These are phyloP conservation scores for Orbilia brochopaga DNA, from an alignment of 2,329 filamentous ascomycete genomes.

Conservation along the genomic window DNA sequence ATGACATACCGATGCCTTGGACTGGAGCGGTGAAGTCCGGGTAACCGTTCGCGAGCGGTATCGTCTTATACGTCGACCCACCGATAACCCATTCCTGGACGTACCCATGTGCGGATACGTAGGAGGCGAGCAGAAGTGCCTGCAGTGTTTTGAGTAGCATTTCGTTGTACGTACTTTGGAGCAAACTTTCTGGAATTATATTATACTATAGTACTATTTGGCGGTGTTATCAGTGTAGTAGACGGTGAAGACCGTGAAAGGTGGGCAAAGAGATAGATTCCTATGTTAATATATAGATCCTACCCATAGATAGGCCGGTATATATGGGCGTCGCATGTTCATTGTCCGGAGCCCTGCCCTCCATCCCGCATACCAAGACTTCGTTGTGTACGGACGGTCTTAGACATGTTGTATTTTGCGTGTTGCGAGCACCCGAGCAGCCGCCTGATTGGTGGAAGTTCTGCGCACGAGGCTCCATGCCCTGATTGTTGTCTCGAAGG, in stretches of 20 bases:
- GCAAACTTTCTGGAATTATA: too few relatives aligned
- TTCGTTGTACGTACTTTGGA: too few relatives aligned
- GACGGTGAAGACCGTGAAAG: too few relatives aligned
- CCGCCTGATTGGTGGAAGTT: slow-evolving; percentile 40
- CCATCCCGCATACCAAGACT: slow-evolving; percentile 16
- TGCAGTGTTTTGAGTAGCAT: slow-evolving; percentile 14
- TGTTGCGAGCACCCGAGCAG: slow-evolving; percentile 5
- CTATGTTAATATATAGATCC: too few relatives aligned
- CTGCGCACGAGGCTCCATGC: neutral
- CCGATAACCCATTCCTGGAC: slow-evolving; percentile 26
- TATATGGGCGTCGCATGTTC: too few relatives aligned
- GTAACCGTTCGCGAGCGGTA: slow-evolving; percentile 7
- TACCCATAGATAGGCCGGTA: too few relatives aligned
- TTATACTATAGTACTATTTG: too few relatives aligned
- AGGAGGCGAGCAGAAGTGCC: slow-evolving; percentile 1
- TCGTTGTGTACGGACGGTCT: neutral
- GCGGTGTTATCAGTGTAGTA: too few relatives aligned
- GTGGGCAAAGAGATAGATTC: too few relatives aligned
- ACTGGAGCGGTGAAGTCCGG: slow-evolving; percentile 29
- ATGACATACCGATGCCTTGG: slow-evolving; percentile 21
- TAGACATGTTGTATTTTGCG: neutral
- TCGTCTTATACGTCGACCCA: slow-evolving; percentile 22
- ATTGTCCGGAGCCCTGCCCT: neutral
- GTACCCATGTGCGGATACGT: slow-evolving; percentile 27
- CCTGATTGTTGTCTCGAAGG: neutral